Evolutionary conservation across 805 yeast genomes (phyloP), one percentile per base, ranked within the genome.

Genomic region (Peterozyma toletana): DNA sequence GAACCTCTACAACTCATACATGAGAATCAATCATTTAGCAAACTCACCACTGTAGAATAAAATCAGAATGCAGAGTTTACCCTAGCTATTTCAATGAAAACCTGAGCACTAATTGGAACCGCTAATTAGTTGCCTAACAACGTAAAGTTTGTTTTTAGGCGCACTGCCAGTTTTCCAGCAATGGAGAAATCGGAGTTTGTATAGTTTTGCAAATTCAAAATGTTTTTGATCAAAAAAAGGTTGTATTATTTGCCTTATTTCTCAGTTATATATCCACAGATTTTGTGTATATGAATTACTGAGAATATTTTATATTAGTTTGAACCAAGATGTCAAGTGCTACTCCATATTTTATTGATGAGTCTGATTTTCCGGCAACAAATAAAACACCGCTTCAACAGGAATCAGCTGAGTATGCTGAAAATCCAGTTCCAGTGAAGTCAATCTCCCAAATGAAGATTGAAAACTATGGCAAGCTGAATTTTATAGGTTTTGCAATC

Each of bases 401-500:
- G 11, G n/a, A 14, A 6, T n/a, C 18, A 6, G 11, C 5, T 14
- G 13, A 5, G 7, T 5, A n/a, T 11, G 13, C 18, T 9, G 35
- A 33, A 21, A n/a, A 35, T 16, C n/a, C 29, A 31, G 30, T 33
- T 11, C 31, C 18, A 30, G 41, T 21, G 15, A 31, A 33, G 14
- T 33, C 30, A 14, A 37, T 30, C 31, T 17, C 39, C 10, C 11
- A 29, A 9, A 38, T 30, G 34, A 48, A 49, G 34, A 53, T 51
- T 9, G 43, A 45, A 10, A 46, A 54, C 36, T 58, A 58, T 40
- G 48, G 57, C 17, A 27, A 39, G n/a, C 30, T 45, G 17, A 59
- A 59, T 44, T 57, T 59, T 38, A 3, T 57, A 9, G 58, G 55
- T 10, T 57, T 58, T 41, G 14, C 55, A 27, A 35, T 52, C 14